These are phyloP conservation scores for Ogataea glucozyma DNA, from an alignment of 805 yeast species.

Conservation along the genomic window DNA sequence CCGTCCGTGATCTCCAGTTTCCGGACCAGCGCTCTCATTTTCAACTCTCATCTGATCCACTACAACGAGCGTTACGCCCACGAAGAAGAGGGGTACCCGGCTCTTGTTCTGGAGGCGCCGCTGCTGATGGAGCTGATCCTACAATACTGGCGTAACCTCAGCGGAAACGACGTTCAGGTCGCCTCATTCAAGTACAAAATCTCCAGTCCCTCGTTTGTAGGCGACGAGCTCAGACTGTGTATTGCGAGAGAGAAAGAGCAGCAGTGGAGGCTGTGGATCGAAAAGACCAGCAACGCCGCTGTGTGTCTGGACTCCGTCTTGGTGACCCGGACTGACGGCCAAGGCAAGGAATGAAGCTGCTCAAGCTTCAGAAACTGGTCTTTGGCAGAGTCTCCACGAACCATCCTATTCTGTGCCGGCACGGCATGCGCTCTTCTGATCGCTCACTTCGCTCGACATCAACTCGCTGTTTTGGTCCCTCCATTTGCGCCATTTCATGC, in stretches of 20 bases:
- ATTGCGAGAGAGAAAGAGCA: conserved; percentile 11
- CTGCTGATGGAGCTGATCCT: conserved; percentile 61
- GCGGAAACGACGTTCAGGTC: conserved; percentile 20
- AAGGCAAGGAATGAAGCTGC: no score
- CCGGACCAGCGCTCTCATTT: conserved; percentile 72
- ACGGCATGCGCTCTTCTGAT: no score
- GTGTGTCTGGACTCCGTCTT: conserved; percentile 26
- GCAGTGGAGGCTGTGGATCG: conserved; percentile 32
- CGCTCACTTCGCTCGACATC: no score
- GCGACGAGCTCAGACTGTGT: conserved; percentile 36
- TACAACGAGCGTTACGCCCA: conserved; percentile 58
- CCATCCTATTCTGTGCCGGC: no score
- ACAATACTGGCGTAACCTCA: conserved; percentile 40
- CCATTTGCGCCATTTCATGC: conserved; percentile 48
- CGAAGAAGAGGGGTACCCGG: conserved; percentile 57
- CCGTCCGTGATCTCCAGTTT: conserved; percentile 49
- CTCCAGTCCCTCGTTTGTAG: conserved; percentile 49
- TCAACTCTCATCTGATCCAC: conserved; percentile 85
- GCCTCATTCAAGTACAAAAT: conserved; percentile 49
- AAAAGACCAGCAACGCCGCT: conserved; percentile 6
- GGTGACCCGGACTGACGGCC: no score
- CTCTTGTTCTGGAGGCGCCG: conserved; percentile 79
- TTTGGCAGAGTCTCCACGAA: no score
- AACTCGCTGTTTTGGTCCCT: conserved; percentile 27
- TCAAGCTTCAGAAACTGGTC: no score